These are phyloP conservation scores for Lentinula detonsa DNA, from an alignment of 768 basidiomycete species.

Conservation along the genomic window DNA sequence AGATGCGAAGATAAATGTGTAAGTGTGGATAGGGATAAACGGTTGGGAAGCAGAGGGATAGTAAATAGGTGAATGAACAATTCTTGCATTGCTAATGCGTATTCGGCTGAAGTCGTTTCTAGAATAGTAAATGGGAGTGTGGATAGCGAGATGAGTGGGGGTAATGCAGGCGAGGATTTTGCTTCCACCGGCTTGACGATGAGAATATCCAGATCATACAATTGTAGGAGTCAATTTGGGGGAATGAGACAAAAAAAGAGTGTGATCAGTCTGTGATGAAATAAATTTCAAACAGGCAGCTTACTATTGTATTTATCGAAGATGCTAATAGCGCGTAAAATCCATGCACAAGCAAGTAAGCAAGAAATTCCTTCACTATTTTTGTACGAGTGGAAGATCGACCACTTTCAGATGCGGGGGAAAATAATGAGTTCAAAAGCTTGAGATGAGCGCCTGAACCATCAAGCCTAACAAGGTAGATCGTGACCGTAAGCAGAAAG, in stretches of 20 bases:
- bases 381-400: background rate
- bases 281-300: background rate
- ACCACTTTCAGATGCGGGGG: background rate
- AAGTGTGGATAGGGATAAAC: slow-evolving; percentile 55
- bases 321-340: slow-evolving; percentile 26
- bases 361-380: background rate
- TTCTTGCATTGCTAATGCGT: slow-evolving; percentile 27
- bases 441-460: slow-evolving; percentile 41
- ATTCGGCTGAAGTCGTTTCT: slow-evolving; percentile 16
- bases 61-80: slow-evolving; percentile 57
- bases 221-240: no score
- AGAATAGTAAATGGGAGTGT: slow-evolving; percentile 32
- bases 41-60: slow-evolving; percentile 75
- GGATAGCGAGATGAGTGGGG: slow-evolving; percentile 40
- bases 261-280: background rate
- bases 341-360: slow-evolving; percentile 41
- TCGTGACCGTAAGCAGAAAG: background rate
- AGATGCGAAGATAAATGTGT: slow-evolving; percentile 59
- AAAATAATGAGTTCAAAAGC: slow-evolving; percentile 44
- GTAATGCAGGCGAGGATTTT: slow-evolving; percentile 48
- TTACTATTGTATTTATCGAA: background rate
- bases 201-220: background rate
- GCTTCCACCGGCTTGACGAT: slow-evolving; percentile 43
- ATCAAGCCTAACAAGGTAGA: slow-evolving; percentile 32
- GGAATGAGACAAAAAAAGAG: background rate